Base-by-base conservation (phyloP, 805 yeast genomes). In the Teunomyces tritomae region DNA sequence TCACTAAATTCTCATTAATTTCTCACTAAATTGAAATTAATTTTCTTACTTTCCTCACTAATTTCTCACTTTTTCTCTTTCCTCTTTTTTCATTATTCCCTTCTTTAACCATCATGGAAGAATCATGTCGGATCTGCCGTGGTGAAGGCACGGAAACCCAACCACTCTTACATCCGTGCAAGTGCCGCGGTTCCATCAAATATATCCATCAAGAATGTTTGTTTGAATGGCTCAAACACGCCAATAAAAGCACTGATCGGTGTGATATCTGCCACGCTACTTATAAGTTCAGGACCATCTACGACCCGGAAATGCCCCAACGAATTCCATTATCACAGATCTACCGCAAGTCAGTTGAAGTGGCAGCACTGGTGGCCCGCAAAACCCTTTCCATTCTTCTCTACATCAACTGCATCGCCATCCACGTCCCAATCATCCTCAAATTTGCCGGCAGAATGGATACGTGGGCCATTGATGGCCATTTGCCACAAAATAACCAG, bases 131-230 rank as follows among this genome's bases (percentile, higher is more conserved):
- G 50, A 91, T 94, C 40, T 94, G 99, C 63, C 85, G 97, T 45
- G 92, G 96, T 33, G 98, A 89, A 57, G 91, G 80, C n/a, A 81
- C 94, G 0, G 70, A 68, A 0, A 82, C 78, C 1, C 89, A 87
- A 53, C 97, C 97, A 3, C 71, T 94, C 40, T 85, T 79, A 53
- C 91, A 87, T 64, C 99, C 99, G 3, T 94, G 99, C 68, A 84
- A 81, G 59, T 94, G 99, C 68, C 77, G 89, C 45, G 99, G 99
- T 1, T 86, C 96, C 10, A 95, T 94, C 63, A 86, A 85, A 62
- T 91, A 84, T 59, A 88, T 94, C 46, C 99, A 94, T 64, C 96
- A 92, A 64, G 95, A 86, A 47, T 94, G 99, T 52, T 68, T 92
- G 40, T 70, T 83, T 57, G 94, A 89, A 59, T 92, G 99, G 99